Evolutionary conservation across 177 flowering plant species (phyloP).

Genomic region (Vitis hybrid): DNA sequence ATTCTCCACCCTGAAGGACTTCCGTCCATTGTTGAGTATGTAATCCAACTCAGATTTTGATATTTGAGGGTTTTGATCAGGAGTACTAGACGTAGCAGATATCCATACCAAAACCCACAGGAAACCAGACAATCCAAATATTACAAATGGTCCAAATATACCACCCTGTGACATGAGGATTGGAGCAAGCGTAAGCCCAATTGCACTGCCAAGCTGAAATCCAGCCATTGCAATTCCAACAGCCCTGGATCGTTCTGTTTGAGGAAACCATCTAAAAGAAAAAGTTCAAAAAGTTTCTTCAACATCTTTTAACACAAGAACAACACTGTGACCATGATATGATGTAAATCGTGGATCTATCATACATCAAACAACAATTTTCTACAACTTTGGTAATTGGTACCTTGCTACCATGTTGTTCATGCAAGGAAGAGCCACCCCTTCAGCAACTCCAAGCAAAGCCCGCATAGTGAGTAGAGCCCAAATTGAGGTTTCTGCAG

Average conservation of each 20-base stretch:
- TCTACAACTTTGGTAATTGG: not conserved
- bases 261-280: slow-evolving; percentile 89
- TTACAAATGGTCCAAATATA: slow-evolving; percentile 92
- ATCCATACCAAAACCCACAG: slow-evolving; percentile 97
- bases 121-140: slow-evolving; percentile 89
- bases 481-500: slow-evolving; percentile 79
- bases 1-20: slow-evolving; percentile 24
- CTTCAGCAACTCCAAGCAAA: slow-evolving; percentile 90
- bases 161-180: slow-evolving; percentile 94
- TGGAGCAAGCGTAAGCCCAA: slow-evolving; percentile 86
- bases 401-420: slow-evolving; percentile 96
- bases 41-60: slow-evolving; percentile 73
- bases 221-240: slow-evolving; percentile 98
- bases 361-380: not conserved
- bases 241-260: slow-evolving; percentile 84
- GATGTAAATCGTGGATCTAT: not conserved
- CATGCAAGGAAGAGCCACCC: slow-evolving; percentile 99
- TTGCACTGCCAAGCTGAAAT: slow-evolving; percentile 83
- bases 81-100: slow-evolving; percentile 78
- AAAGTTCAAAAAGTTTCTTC: slow-evolving; percentile 17
- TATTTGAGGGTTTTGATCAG: slow-evolving; percentile 74
- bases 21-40: slow-evolving; percentile 42
- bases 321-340: not conserved
- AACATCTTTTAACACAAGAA: slow-evolving; percentile 8
- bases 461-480: slow-evolving; percentile 68